Base-by-base conservation (phyloP, 2,329 filamentous ascomycete genomes). In the Xylaria sp. region DNA sequence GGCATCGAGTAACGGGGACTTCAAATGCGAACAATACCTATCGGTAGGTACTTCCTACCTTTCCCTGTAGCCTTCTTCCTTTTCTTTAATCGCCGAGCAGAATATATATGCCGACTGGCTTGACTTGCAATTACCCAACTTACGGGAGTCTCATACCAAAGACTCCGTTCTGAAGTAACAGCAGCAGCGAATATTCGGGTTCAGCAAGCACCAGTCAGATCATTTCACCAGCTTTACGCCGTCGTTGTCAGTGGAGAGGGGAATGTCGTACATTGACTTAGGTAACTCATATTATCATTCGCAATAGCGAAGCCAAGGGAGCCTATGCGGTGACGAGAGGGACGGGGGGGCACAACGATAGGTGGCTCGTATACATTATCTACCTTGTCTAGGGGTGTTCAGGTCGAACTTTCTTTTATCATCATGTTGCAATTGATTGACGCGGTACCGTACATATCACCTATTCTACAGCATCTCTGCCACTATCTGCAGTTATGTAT, bases 371-470 rank as follows among this genome's bases (percentile, higher is more conserved):
- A 25, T 39, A 57, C 28, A 25, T 34, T 44, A 9, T 28, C 20
- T n/a, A n/a, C 18, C 5, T n/a, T 46, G 13, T n/a, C 41, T n/a
- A n/a, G 41, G 41, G 41, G 41, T 8, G 18, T 37, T 37, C 10
- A 28, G 34, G 37, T 12, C 44, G 31, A 51, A 34, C 52, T 58
- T 41, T 9, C 41, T 52, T 12, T 52, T 41, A 51, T 44, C 52
- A 65, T 41, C 3, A 58, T 52, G 62, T 58, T 65, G 62, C 62
- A 58, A 51, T 58, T 46, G 56, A 58, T 37, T 31, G 41, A 46
- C 20, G 56, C 58, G 50, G 65, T 44, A 8, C 44, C 37, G 65
- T 58, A 58, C 39, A 37, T 31, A 28, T 20, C n/a, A 46, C 41
- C 7, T 20, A 28, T 59, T 61, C 61, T 54, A 64, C 62, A 37